A percentile compares a stretch with the other conserved stretches of the same genome.
These are phyloP conservation scores for Auricularia sp. DNA, from an alignment of 768 basidiomycete genomes.

Conservation along the genomic window DNA sequence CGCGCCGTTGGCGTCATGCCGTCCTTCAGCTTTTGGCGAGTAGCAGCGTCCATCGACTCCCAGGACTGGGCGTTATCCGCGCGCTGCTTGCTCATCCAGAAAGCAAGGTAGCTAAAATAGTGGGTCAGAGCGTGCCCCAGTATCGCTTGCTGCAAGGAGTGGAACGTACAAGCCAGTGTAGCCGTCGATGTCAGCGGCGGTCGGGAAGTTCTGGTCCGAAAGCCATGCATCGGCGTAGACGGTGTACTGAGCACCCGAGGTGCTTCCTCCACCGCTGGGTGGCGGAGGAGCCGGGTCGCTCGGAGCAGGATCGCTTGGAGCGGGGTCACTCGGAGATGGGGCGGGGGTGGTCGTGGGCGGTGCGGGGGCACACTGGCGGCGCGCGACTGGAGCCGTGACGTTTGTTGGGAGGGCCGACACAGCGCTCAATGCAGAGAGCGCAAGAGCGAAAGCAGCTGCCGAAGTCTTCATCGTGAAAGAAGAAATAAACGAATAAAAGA, in stretches of 20 bases:
- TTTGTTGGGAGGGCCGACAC: neutral
- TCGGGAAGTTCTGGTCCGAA: neutral
- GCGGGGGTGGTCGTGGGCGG: neutral
- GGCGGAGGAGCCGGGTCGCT: neutral
- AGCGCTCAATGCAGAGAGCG: neutral
- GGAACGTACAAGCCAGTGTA: neutral
- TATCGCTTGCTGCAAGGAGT: neutral
- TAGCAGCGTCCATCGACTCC: neutral
- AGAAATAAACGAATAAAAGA: neutral
- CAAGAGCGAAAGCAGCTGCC: neutral
- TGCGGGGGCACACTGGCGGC: neutral
- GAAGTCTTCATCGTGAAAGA: neutral
- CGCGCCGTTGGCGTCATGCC: constrained; percentile 19
- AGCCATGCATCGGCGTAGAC: neutral
- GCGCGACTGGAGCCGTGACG: neutral
- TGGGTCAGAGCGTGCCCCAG: neutral
- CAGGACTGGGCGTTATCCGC: neutral
- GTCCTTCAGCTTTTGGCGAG: neutral
- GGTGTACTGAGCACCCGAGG: neutral
- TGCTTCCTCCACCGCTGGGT: neutral
- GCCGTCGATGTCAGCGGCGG: neutral
- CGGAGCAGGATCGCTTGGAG: neutral
- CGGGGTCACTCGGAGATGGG: neutral
- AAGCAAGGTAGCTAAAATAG: neutral
- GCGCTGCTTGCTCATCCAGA: neutral